Percentiles rank a stretch among this genome's conserved stretches.
Conservation (phyloP, 371 early-diverging fungal genomes). For the Paraphysoderma sedebokerense region DNA sequence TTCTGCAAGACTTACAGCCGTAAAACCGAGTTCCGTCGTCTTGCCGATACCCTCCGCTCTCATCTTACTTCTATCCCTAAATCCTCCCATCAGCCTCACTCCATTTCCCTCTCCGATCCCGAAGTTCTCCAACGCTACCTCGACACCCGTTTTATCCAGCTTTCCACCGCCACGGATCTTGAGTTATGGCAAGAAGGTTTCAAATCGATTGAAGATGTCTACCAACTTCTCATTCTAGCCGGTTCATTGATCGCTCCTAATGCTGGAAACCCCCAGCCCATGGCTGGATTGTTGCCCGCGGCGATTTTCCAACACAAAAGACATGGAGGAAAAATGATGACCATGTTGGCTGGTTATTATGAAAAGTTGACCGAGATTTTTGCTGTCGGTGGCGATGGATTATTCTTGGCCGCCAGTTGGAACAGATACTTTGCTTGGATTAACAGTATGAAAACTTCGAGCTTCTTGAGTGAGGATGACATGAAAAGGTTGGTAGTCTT, state of each 20-base stretch:
- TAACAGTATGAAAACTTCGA: slow-evolving; percentile 51
- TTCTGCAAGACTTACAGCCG: slow-evolving; percentile 89
- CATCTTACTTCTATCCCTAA: slow-evolving; percentile 81
- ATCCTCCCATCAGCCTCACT: slow-evolving; percentile 65
- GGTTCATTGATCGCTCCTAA: background rate
- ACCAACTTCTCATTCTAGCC: slow-evolving; percentile 74
- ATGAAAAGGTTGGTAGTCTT: too few relatives aligned
- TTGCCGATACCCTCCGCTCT: slow-evolving; percentile 88
- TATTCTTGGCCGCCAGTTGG: slow-evolving; percentile 95
- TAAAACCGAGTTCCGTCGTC: slow-evolving; percentile 94
- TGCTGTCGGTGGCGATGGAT: slow-evolving; percentile 85
- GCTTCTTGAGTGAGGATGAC: slow-evolving; percentile 46
- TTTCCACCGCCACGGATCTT: slow-evolving; percentile 84
- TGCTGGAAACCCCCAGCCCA: slow-evolving; percentile 77
- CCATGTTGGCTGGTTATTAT: slow-evolving; percentile 93
- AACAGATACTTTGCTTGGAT: slow-evolving; percentile 60
- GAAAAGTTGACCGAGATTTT: slow-evolving; percentile 91
- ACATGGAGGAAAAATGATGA: slow-evolving; percentile 2
- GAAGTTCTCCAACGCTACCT: slow-evolving; percentile 90
- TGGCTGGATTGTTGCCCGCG: slow-evolving; percentile 33
- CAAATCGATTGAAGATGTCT: slow-evolving; percentile 92
- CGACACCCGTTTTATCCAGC: slow-evolving; percentile 86
- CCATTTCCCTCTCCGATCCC: slow-evolving; percentile 85
- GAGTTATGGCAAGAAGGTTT: slow-evolving; percentile 98
- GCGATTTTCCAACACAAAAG: background rate